Evolutionary conservation across 176 grass and related monocot genomes (phyloP).

Genomic region (Pharus latifolius): DNA sequence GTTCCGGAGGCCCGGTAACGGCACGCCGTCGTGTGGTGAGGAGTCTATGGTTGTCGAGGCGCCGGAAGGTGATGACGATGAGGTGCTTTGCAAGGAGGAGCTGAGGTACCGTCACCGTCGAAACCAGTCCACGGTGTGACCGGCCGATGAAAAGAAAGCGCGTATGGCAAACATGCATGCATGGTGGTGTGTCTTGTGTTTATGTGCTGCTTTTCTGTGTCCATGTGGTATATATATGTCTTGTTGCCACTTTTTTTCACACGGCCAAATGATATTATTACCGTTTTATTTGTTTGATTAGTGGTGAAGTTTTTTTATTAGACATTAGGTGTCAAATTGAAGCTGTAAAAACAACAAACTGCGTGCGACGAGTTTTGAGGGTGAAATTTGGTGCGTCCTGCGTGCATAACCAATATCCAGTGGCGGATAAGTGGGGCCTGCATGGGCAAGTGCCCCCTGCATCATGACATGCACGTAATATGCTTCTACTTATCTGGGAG

Average conservation of each 20-base stretch:
- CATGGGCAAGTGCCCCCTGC: too few species aligned
- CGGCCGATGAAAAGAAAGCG: not conserved
- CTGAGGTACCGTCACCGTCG: conserved; percentile 24
- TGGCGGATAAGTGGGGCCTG: too few species aligned
- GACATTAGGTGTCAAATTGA: too few species aligned
- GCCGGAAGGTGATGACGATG: not conserved
- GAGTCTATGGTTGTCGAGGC: not conserved
- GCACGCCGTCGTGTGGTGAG: conserved; percentile 11
- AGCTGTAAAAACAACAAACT: too few species aligned
- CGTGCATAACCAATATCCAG: too few species aligned
- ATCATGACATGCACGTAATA: too few species aligned
- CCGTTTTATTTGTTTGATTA: not conserved
- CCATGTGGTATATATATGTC: not conserved
- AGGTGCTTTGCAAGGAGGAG: conserved; percentile 16
- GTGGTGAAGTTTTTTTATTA: not conserved
- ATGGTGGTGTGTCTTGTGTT: too few species aligned
- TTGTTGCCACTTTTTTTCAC: not conserved
- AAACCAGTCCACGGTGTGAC: conserved; percentile 26
- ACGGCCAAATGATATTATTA: not conserved
- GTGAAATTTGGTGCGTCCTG: too few species aligned
- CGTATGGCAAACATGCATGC: not conserved
- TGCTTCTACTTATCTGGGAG: too few species aligned
- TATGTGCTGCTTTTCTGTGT: not conserved
- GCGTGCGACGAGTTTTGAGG: too few species aligned
- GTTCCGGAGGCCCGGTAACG: conserved; percentile 29